phyloP scores from a whole-genome alignment of 257 asterid genomes.

The Gardenia jasminoides region DNA sequence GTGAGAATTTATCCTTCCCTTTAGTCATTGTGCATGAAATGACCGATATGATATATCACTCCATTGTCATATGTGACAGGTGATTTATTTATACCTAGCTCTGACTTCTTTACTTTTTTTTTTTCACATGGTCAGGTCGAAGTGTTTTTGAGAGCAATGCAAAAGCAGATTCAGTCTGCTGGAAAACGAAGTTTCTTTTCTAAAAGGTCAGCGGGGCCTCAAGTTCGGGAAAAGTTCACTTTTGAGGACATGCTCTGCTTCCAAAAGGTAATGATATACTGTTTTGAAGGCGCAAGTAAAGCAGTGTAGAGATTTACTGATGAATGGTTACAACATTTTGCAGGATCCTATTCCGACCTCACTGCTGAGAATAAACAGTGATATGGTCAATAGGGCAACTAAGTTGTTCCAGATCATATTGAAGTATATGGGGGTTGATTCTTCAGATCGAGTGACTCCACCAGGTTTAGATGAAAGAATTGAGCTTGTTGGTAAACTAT shows the following conservation, averaged over 20 bases:
- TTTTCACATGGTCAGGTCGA: slow-evolving; percentile 58
- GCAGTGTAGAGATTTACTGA: slow-evolving; percentile 5
- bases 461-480: slow-evolving; percentile 72
- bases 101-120: slow-evolving; percentile 15
- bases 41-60: background rate
- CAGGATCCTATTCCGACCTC: slow-evolving; percentile 97
- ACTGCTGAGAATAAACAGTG: slow-evolving; percentile 70
- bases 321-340: slow-evolving; percentile 28
- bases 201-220: slow-evolving; percentile 69
- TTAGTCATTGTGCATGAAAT: slow-evolving; percentile 5
- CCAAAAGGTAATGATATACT: slow-evolving; percentile 64
- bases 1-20: slow-evolving; percentile 30
- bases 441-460: slow-evolving; percentile 57
- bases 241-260: slow-evolving; percentile 96
- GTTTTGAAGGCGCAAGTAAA: background rate
- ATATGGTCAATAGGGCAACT: slow-evolving; percentile 74
- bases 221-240: slow-evolving; percentile 77
- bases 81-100: background rate
- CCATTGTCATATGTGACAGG: background rate
- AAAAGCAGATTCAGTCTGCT: slow-evolving; percentile 80
- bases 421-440: slow-evolving; percentile 89
- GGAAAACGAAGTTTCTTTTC: slow-evolving; percentile 92
- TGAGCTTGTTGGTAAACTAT: slow-evolving; percentile 81
- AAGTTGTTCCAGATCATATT: slow-evolving; percentile 84
- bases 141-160: slow-evolving; percentile 95